Evolutionary conservation across 2,329 filamentous ascomycete species (phyloP), one percentile per base, ranked within the genome.

Genomic region (Elsinoe arachidis): DNA sequence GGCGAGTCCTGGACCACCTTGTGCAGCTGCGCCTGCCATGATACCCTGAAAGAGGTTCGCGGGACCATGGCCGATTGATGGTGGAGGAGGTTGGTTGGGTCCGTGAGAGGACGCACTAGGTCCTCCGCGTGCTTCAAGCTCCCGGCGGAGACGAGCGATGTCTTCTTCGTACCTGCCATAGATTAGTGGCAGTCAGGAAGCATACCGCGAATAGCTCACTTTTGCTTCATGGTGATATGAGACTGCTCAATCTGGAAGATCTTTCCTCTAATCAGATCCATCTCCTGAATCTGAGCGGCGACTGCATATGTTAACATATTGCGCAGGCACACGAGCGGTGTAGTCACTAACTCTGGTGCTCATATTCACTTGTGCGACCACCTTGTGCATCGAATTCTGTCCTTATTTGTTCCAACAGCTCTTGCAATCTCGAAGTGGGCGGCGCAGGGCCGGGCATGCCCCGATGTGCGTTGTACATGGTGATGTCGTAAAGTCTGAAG

Each of bases 11-110:
- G 90, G 87, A 60, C 88, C 90, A 66, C 86, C 87, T 75, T 92
- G 90, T 66, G 86, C 88, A 61, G 81, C 84, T 72, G 85, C 84
- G 63, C 92, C 92, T 57, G 91, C 84, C 89, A 99, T 97, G 69
- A 97, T 96, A 58, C 90, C 90, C 64, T 90, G 90, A 69, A 99
- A 97, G 39, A 97, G 80, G 68, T 95, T 93, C 70, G 87, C 92
- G 57, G 84, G 84, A 23, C 92, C 91, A 68, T 95, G 88, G 26
- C 90, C 89, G 64, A 97, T 88, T 52, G 89, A 77, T 35, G 85
- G 91, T 35, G 93, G 92, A 60, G 88, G 87, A 61, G 90, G 87
- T 73, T 93, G 89, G 51, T 88, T 85, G 58, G 90, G 87, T 43
- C 86, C 89, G 61, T 90, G 86, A 61, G 86, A 83, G 62, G 85